Base-by-base conservation (phyloP, 768 basidiomycete species). In the Hericium coralloides region DNA sequence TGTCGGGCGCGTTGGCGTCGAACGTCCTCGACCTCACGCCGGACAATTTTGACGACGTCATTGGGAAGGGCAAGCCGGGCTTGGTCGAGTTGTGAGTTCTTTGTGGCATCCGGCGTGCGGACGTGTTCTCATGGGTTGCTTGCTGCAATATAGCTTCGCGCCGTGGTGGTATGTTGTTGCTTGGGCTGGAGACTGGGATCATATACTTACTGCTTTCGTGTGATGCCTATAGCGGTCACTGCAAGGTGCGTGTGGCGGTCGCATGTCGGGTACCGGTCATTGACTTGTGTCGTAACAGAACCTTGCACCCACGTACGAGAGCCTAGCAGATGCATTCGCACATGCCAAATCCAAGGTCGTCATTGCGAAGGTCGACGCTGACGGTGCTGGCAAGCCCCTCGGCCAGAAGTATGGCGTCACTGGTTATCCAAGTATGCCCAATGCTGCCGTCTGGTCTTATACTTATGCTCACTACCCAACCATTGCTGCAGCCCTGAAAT, bases 281-380 rank as follows among this genome's bases (percentile, higher is more conserved):
- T 52, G 38, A 52, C n/a, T 31, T 18, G 31, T 31, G 43, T 52
- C 22, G 37, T 39, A 20, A 23, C 64, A 92, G 91, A 92, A 80
- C 73, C 87, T 95, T 58, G 94, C 92, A 0, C 94, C 95, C 3
- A 70, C 74, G 0, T 98, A 91, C 62, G 94, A 95, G 68, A 79
- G 95, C 68, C 82, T 98, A 25, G 94, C 85, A 26, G 89, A 95
- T 64, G 88, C 88, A n/a, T 98, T 83, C 67, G 72, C 79, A 3
- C 80, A 86, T 55, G 82, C 78, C 53, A 87, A 87, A 60, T 85
- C 92, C 66, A 91, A 89, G 67, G 88, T 98, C 20, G 64, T 91
- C 52, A 81, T 98, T 63, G 94, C 92, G 54, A 95, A 95, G 67
- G 85, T 95, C 12, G 93, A 98, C 62, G 93, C 93, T 1, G 94